These are phyloP conservation scores for Fusarium fujikuroi DNA, from an alignment of 2,329 filamentous ascomycete genomes.

Conservation along the genomic window DNA sequence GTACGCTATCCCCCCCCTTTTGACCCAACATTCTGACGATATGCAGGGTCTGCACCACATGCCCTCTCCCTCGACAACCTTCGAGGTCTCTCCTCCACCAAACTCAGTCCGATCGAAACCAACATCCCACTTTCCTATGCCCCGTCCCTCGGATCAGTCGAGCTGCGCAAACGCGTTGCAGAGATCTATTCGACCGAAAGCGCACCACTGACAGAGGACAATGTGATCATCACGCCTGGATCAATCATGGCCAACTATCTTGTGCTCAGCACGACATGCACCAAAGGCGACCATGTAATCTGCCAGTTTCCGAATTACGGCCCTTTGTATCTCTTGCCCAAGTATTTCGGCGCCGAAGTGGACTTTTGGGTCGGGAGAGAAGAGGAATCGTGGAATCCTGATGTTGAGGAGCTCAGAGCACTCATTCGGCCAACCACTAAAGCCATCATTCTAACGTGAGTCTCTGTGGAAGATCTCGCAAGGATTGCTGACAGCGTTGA, in stretches of 20 bases:
- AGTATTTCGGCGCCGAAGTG: not conserved
- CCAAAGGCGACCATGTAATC: not conserved
- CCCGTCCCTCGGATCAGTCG: not conserved
- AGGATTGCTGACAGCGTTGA: not conserved
- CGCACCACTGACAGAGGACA: not conserved
- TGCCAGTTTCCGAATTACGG: not conserved
- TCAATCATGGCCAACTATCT: not conserved
- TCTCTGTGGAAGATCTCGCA: rapidly evolving
- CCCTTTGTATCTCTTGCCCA: not conserved
- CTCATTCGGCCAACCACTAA: not conserved
- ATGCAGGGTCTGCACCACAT: not conserved
- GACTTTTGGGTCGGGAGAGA: not conserved
- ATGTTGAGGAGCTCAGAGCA: not conserved
- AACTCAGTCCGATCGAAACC: not conserved
- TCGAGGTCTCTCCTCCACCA: not conserved
- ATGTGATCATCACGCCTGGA: not conserved
- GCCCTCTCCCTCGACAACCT: not conserved
- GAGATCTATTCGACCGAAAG: not conserved
- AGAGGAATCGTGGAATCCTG: not conserved
- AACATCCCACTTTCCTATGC: not conserved
- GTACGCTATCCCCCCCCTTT: not conserved
- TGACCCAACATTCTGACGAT: not conserved
- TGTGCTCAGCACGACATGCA: not conserved
- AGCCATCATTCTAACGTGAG: not conserved
- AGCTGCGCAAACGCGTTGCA: not conserved